Percentiles rank a stretch among this genome's conserved stretches.
These are phyloP conservation scores for Diutina catenulata DNA, from an alignment of 1,139 yeast species.

Conservation along the genomic window DNA sequence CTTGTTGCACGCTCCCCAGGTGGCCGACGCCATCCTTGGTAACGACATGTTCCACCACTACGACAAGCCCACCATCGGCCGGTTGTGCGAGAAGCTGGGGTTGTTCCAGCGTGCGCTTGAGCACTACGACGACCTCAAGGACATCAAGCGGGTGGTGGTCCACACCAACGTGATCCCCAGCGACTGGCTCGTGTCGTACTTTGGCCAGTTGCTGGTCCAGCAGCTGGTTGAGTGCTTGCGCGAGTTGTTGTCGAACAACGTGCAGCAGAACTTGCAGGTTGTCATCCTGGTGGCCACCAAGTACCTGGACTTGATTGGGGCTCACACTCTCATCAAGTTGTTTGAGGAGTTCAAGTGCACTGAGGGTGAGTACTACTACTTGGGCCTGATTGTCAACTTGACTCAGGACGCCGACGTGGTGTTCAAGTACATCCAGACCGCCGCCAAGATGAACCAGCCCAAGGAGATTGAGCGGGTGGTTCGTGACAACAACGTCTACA, in stretches of 20 bases:
- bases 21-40: conserved; percentile 96
- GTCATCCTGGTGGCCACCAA: conserved; percentile 95
- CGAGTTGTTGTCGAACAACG: conserved; percentile 71
- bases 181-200: conserved; percentile 89
- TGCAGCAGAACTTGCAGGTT: conserved; percentile 83
- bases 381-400: conserved; percentile 85
- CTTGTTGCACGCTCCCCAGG: conserved; percentile 94
- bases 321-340: conserved; percentile 70
- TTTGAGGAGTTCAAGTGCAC: conserved; percentile 88
- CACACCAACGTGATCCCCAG: conserved; percentile 79
- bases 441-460: conserved; percentile 80
- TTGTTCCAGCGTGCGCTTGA: conserved; percentile 90
- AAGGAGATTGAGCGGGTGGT: conserved; percentile 94
- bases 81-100: conserved; percentile 89
- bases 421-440: conserved; percentile 90
- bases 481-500: conserved; percentile 86
- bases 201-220: conserved; percentile 90
- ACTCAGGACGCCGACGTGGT: conserved; percentile 94
- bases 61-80: conserved; percentile 88
- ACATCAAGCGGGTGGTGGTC: conserved; percentile 87
- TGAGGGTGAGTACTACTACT: conserved; percentile 90
- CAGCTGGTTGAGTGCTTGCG: conserved; percentile 82
- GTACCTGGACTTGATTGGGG: conserved; percentile 88
- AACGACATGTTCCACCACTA: conserved; percentile 93
- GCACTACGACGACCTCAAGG: conserved; percentile 88